Percentiles rank a stretch among this genome's conserved stretches.
Evolutionary conservation across 169 alveolate genomes (phyloP).

Genomic region (Eimeria praecox): DNA sequence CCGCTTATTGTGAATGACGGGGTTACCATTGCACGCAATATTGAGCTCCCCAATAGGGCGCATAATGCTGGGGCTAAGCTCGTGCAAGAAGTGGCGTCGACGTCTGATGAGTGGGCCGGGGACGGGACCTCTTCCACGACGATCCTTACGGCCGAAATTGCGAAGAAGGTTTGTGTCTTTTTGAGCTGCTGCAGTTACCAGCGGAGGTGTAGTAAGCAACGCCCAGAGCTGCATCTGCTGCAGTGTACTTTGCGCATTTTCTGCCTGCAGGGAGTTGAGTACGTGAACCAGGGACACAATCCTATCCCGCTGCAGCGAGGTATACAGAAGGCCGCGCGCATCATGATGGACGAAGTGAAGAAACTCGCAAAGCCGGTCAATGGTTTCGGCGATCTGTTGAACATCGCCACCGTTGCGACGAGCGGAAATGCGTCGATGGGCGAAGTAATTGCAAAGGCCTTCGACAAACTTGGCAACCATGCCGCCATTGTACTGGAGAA

Average conservation of each 20-base stretch:
- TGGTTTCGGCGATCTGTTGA: conserved; percentile 90
- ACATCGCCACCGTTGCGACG: conserved; percentile 94
- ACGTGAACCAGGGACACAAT: conserved; percentile 93
- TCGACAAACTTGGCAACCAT: conserved; percentile 92
- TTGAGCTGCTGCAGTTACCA: not conserved
- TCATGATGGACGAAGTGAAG: conserved; percentile 91
- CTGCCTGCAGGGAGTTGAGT: conserved; percentile 88
- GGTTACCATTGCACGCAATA: conserved; percentile 94
- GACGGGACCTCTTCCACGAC: conserved; percentile 96
- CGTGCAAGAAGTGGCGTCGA: conserved; percentile 93
- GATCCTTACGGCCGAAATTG: conserved; percentile 92
- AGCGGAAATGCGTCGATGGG: conserved; percentile 93
- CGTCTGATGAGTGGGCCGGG: conserved; percentile 94
- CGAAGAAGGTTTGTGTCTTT: conserved; percentile 81
- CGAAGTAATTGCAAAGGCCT: conserved; percentile 91
- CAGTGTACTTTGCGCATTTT: not conserved
- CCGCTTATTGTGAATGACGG: conserved; percentile 94
- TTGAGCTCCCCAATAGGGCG: conserved; percentile 90
- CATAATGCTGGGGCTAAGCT: conserved; percentile 93
- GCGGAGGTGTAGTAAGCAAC: not conserved
- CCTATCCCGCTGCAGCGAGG: conserved; percentile 93
- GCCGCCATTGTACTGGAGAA: conserved; percentile 93
- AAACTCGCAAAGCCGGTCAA: conserved; percentile 90
- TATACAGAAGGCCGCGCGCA: conserved; percentile 90
- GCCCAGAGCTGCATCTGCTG: not conserved